Base-by-base conservation (phyloP, 2,329 filamentous ascomycete genomes). In the Coniochaeta hoffmannii region DNA sequence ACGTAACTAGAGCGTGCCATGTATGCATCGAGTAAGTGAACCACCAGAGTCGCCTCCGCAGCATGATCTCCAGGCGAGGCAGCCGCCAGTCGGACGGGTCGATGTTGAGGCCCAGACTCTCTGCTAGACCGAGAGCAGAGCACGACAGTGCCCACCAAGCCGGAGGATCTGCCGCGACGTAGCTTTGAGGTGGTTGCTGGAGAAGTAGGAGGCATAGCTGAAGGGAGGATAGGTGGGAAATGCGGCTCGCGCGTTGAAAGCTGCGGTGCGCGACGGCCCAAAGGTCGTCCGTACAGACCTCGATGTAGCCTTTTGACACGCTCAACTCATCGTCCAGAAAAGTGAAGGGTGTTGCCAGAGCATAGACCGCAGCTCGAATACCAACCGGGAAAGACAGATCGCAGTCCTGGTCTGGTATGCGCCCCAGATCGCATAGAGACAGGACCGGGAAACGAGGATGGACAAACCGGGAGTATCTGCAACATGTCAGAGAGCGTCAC, bases 21-120 rank as follows among this genome's bases (percentile, higher is more conserved):
- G 60, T 59, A 50, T 65, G 63, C 24, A 52, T 51, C 3, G 57
- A 55, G 54, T 62, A 63, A 5, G 60, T 62, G 9, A 65, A 34
- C 63, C 63, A 64, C 63, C 63, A 65, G 3, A 65, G 59, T 38
- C 63, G 59, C 12, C 62, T 58, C 4, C 63, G 60, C 11, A 64
- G 55, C 12, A 60, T 60, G 1, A 59, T 54, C 54, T 65, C 61
- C n/a, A 53, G 15, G 9, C 60, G 56, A 7, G 63, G 62, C n/a
- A 65, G 58, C 1, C 59, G 57, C 63, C 62, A 65, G 12, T 22
- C 44, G 3, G 46, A 24, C 1, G 63, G 62, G 28, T 65, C 62
- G 3, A 63, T 15, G 26, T 61, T 59, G 9, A 64, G 19, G 4
- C 63, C 63, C 11, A 65, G 57, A 4, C 41, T 65, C 56, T 65